These are phyloP conservation scores for Arthrobotrys iridis DNA, from an alignment of 2,329 filamentous ascomycete genomes.

Conservation along the genomic window DNA sequence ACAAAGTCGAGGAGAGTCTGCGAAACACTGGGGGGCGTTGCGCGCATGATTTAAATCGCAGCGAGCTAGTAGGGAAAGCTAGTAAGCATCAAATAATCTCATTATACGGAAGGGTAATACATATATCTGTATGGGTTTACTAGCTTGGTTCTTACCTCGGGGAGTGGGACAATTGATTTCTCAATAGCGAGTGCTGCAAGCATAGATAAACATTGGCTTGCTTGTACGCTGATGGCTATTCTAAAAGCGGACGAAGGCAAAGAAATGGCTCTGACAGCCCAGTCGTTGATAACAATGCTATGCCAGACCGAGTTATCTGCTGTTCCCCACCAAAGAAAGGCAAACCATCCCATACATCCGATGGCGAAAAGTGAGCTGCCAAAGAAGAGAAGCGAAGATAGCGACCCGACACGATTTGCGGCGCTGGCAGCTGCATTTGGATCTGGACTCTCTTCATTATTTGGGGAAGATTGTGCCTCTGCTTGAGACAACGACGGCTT, in stretches of 20 bases:
- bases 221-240: constrained; percentile 12
- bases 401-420: neutral
- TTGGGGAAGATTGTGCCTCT: neutral
- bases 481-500: neutral
- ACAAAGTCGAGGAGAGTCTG: constrained; percentile 3
- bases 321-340: constrained; percentile 33
- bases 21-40: neutral
- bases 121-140: too few relatives aligned
- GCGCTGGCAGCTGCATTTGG: too few relatives aligned
- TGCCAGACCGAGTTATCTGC: constrained; percentile 11
- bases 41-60: constrained; percentile 14
- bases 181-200: constrained; percentile 31
- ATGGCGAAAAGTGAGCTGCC: constrained; percentile 10
- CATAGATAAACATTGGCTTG: constrained; percentile 24
- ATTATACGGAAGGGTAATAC: neutral
- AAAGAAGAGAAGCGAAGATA: constrained; percentile 1
- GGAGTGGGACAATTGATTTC: constrained; percentile 16
- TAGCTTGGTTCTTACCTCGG: constrained; percentile 9
- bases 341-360: constrained; percentile 30
- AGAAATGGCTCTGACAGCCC: constrained; percentile 23
- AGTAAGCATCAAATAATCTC: neutral
- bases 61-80: constrained; percentile 1
- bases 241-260: constrained; percentile 12
- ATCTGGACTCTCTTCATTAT: too few relatives aligned
- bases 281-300: constrained; percentile 22